phyloP scores from a whole-genome alignment of 1,284 basidiomycete species.

The Malassezia slooffiae region DNA sequence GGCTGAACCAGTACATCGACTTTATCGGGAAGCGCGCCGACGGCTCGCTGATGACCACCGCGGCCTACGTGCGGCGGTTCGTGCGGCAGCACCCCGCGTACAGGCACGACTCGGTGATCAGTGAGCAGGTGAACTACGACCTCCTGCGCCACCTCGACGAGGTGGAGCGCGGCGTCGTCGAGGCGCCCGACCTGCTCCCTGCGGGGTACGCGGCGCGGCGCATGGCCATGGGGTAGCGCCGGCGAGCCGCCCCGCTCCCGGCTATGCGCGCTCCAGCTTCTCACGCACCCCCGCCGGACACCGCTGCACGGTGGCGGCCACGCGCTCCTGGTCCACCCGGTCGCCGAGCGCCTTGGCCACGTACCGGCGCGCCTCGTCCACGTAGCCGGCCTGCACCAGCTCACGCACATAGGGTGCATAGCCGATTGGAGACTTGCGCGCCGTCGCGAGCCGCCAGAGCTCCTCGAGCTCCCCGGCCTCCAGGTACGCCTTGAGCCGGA shows the following conservation, averaged over 20 bases:
- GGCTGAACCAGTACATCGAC: constrained; percentile 53
- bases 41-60: constrained; percentile 63
- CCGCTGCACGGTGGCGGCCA: constrained; percentile 9
- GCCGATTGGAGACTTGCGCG: constrained; percentile 60
- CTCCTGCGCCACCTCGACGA: constrained; percentile 60
- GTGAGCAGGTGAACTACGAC: constrained; percentile 85
- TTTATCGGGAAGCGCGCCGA: constrained; percentile 53
- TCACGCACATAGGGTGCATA: constrained; percentile 50
- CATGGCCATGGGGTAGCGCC: too few species aligned
- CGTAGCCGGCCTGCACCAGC: constrained; percentile 29
- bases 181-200: constrained; percentile 43
- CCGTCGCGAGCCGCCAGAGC: constrained; percentile 25
- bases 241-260: too few species aligned
- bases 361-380: constrained; percentile 30
- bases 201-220: constrained; percentile 24
- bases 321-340: constrained; percentile 7
- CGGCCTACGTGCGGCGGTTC: constrained; percentile 85
- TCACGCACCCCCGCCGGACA: constrained; percentile 1
- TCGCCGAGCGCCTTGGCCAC: constrained; percentile 12
- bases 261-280: too few species aligned
- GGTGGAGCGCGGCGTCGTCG: constrained; percentile 51
- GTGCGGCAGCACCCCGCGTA: constrained; percentile 80
- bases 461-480: constrained; percentile 27
- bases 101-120: constrained; percentile 79
- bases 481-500: constrained; percentile 20